These are phyloP conservation scores for Cairneyella variabilis DNA, from an alignment of 495 filamentous ascomycete genomes.

Conservation along the genomic window DNA sequence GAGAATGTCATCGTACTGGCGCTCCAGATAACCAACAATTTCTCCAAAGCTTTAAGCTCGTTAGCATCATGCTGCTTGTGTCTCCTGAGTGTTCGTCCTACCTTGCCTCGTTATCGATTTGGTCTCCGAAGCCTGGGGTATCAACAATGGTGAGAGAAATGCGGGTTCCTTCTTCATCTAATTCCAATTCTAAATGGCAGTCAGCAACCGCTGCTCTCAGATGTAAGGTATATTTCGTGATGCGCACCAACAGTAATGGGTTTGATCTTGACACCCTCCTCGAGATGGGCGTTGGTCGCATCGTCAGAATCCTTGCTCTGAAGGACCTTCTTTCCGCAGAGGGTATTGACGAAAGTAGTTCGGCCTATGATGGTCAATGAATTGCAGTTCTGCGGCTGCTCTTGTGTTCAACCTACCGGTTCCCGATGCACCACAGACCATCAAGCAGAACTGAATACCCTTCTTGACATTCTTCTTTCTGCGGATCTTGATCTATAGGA, in stretches of 20 bases:
- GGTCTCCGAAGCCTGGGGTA: conserved; percentile 97
- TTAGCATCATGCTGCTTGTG: conserved; percentile 4
- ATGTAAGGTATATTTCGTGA: neutral
- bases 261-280: conserved; percentile 97
- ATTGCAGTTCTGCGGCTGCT: neutral
- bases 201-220: conserved; percentile 12
- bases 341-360: conserved; percentile 98
- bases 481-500: conserved; percentile 81
- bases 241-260: conserved; percentile 90
- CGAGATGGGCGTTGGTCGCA: conserved; percentile 78
- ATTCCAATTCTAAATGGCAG: conserved; percentile 71
- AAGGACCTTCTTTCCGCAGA: conserved; percentile 92
- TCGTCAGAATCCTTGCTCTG: conserved; percentile 87
- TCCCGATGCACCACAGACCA: conserved; percentile 98
- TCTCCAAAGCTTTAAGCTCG: conserved; percentile 71
- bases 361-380: conserved; percentile 55
- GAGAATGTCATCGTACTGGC: conserved; percentile 98
- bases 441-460: conserved; percentile 99
- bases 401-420: conserved; percentile 64
- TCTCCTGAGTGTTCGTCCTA: conserved; percentile 35
- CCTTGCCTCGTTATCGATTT: conserved; percentile 99
- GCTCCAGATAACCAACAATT: conserved; percentile 95
- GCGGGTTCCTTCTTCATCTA: conserved; percentile 97
- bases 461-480: conserved; percentile 99
- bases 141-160: conserved; percentile 98